Base-by-base conservation (phyloP, 2,329 filamentous ascomycete species). In the Xylaria sp. region DNA sequence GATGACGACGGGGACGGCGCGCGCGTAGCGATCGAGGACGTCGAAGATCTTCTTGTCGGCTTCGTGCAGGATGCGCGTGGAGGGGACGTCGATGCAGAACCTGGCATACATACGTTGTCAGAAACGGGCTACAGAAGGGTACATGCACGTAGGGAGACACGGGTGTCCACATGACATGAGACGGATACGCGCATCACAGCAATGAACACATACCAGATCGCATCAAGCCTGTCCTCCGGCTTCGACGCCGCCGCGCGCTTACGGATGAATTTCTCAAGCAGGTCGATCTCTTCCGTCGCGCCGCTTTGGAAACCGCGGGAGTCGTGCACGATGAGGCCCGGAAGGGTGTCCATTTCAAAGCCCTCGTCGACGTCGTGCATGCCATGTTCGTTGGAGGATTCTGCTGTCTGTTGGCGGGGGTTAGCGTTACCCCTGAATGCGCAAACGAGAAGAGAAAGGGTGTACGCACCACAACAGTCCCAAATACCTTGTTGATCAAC, bases 291-390 rank as follows among this genome's bases (percentile, higher is more conserved):
- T 52, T 64, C 64, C 7, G 55, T 65, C 9, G 67, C 62, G 2
- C 67, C 68, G 2, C 66, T 66, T 52, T 70, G 65, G 23, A 69
- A 70, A 2, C 69, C 69, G 35, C 67, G 60, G 10, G 69, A 70
- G 49, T 70, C 68, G 19, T 70, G 68, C 42, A 70, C 66, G 37
- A 70, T 68, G 16, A 70, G 60, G 10, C 68, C 69, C 2, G 67
- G 69, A 13, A 65, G 57, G 10, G 61, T 66, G 35, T 69, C 68
- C 37, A 67, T 68, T 53, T 69, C 67, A 10, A 70, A 70, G 2
- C 63, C 69, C 19, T 70, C 63, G 13, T 70, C 65, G 4, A 70
- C 68, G 34, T 70, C 63, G 30, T 70, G 68, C 4, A 65, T 37
- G 10, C 69, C 69, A n/a, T 67, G 64, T 1, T 67, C 62, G 18